phyloP scores from a whole-genome alignment of 352 stramenopile genomes.

The Globisporangium recalcitrans region DNA sequence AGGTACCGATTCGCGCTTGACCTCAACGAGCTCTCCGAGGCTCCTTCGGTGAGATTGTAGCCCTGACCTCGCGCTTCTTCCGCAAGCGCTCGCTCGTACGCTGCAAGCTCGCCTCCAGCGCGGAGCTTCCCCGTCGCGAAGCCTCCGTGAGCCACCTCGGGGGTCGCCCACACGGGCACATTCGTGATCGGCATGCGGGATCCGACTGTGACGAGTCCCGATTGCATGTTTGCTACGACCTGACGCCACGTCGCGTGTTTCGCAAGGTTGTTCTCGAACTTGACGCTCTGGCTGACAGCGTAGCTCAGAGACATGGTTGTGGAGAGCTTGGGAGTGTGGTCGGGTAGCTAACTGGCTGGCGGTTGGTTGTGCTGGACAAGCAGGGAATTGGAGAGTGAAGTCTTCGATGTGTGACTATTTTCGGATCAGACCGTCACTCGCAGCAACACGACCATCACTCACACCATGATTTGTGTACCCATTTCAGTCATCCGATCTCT shows the following conservation, averaged over 20 bases:
- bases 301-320: slow-evolving; percentile 17
- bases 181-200: neutral
- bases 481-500: too few species aligned
- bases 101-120: slow-evolving; percentile 3
- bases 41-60: neutral
- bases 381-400: neutral
- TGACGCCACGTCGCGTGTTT: slow-evolving; percentile 12
- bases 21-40: neutral
- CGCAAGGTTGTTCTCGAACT: slow-evolving; percentile 2
- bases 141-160: slow-evolving; percentile 14
- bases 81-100: slow-evolving; percentile 7
- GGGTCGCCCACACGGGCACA: slow-evolving; percentile 16
- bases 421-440: neutral
- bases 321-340: neutral
- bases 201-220: slow-evolving; percentile 9
- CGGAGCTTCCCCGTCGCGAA: slow-evolving; percentile 10
- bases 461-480: neutral
- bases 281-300: slow-evolving; percentile 8
- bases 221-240: slow-evolving; percentile 10
- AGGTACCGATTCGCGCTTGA: slow-evolving; percentile 2
- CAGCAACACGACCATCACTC: neutral
- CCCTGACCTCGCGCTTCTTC: neutral
- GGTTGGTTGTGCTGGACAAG: neutral
- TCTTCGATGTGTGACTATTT: neutral
- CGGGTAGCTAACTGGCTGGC: too few species aligned